These are phyloP conservation scores for Cyclotella choctawhatcheeana DNA, from an alignment of 108 stramenopile species.

Conservation along the genomic window DNA sequence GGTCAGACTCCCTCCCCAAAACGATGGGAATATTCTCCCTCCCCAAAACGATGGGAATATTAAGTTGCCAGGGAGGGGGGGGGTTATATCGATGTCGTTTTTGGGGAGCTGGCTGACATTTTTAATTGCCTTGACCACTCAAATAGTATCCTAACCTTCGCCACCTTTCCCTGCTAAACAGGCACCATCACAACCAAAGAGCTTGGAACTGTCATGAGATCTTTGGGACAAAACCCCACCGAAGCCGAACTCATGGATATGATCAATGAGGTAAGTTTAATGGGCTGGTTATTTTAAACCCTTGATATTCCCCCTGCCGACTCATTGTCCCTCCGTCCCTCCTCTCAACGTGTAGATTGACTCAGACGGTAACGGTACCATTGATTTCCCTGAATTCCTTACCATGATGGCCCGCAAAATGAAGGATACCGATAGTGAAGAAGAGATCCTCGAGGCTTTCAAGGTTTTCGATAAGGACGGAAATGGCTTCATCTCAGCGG, in stretches of 20 bases:
- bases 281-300: too few relatives aligned
- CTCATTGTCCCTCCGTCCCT: conserved; percentile 8
- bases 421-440: conserved; percentile 99
- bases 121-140: too few relatives aligned
- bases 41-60: too few relatives aligned
- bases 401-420: conserved; percentile 99
- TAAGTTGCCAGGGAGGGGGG: too few relatives aligned
- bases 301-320: not conserved
- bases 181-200: conserved; percentile 99
- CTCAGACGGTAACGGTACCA: conserved; percentile 99
- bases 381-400: conserved; percentile 99
- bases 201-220: conserved; percentile 99
- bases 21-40: too few relatives aligned
- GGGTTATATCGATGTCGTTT: too few relatives aligned
- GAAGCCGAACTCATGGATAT: conserved; percentile 99
- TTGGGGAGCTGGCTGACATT: too few relatives aligned
- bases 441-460: conserved; percentile 99
- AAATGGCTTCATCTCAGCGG: conserved; percentile 99
- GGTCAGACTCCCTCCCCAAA: too few relatives aligned
- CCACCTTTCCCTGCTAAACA: conserved; percentile 25
- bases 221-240: conserved; percentile 99
- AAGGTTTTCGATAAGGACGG: conserved; percentile 99
- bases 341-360: conserved; percentile 85
- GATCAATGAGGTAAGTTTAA: conserved; percentile 97
- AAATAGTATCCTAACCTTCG: not conserved